Base-by-base conservation (phyloP, 805 yeast genomes). In the Komagataella kurtzmanii region DNA sequence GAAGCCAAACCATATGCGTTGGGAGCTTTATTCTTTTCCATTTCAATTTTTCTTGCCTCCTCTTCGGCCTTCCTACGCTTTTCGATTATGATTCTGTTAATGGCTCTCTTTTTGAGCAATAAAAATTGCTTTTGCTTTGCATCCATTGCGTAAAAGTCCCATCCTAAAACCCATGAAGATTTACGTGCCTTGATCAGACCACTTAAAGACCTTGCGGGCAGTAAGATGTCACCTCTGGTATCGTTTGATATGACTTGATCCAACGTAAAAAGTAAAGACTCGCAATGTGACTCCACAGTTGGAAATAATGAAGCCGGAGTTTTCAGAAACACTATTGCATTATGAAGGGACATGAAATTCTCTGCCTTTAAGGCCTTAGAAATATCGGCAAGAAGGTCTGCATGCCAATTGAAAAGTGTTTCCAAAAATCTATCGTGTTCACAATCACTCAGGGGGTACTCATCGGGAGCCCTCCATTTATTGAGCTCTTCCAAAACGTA, bases 291-390 rank as follows among this genome's bases (percentile, higher is more conserved):
- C 50, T 80, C 81, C 12, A 86, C 76, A 8, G 73, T 68, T 0
- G 97, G 96, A 61, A 79, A 88, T 14, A 76, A 73, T 2, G 75
- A 73, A 17, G 83, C 66, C 47, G 83, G 65, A 56, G 80, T 80
- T 61, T 83, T 87, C 69, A 89, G 69, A 58, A 88, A 79, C 1
- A 86, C 83, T 53, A 89, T 85, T 3, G 88, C 78, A 65, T 89
- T 90, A 52, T 89, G 77, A 50, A 93, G 75, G 2, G 85, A 81
- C 79, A 86, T 84, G 62, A 88, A 90, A 52, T 83, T 84, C 3
- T 68, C 63, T 6, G 77, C 73, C 17, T 62, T 59, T 47, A 84
- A 65, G 3, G 81, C 70, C 1, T 62, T 56, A 7, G 63, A 56
- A 7, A 81, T 55, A 30, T 75, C 77, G 1, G 65, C 62, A 12